These are phyloP conservation scores for Picochlorum costavermella DNA, from an alignment of 139 green algal genomes.

Conservation along the genomic window DNA sequence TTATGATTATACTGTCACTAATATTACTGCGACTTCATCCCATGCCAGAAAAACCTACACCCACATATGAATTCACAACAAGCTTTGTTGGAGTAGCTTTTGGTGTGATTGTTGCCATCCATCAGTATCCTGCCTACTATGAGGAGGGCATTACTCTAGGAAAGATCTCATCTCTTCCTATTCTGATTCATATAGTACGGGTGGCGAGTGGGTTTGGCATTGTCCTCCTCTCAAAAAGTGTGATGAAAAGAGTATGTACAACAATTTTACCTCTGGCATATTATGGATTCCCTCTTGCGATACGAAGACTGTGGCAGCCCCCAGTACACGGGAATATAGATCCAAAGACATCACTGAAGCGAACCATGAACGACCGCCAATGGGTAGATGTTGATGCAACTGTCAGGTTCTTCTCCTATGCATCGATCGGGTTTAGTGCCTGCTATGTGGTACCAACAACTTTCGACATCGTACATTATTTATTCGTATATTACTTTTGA, in stretches of 20 bases:
- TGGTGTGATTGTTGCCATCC: slow-evolving; percentile 17
- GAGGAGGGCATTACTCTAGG: not conserved
- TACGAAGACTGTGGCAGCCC: slow-evolving; percentile 39
- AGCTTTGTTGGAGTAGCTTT: slow-evolving; percentile 26
- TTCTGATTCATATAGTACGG: too few relatives aligned
- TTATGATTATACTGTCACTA: slow-evolving; percentile 16
- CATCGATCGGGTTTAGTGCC: slow-evolving; percentile 27
- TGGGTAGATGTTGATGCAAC: slow-evolving; percentile 36
- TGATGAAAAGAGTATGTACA: slow-evolving; percentile 4
- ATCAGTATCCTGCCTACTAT: not conserved
- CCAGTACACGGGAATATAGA: slow-evolving; percentile 24
- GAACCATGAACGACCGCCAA: slow-evolving; percentile 11
- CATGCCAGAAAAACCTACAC: slow-evolving; percentile 29
- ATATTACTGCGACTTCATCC: slow-evolving; percentile 40
- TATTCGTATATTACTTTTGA: not conserved
- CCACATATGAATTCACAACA: slow-evolving; percentile 32
- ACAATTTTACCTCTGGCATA: slow-evolving; percentile 27
- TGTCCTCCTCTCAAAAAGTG: slow-evolving; percentile 18
- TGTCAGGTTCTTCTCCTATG: slow-evolving; percentile 34
- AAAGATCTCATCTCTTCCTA: too few relatives aligned
- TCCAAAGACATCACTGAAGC: slow-evolving; percentile 8
- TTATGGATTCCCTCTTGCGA: slow-evolving; percentile 18
- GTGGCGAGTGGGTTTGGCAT: too few relatives aligned
- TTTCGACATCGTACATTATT: slow-evolving; percentile 20
- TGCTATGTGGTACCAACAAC: slow-evolving; percentile 11